A percentile compares a stretch with the other conserved stretches of the same genome.
Evolutionary conservation across 208 protist species (phyloP).

Genomic region (Borovskyia barvae): DNA sequence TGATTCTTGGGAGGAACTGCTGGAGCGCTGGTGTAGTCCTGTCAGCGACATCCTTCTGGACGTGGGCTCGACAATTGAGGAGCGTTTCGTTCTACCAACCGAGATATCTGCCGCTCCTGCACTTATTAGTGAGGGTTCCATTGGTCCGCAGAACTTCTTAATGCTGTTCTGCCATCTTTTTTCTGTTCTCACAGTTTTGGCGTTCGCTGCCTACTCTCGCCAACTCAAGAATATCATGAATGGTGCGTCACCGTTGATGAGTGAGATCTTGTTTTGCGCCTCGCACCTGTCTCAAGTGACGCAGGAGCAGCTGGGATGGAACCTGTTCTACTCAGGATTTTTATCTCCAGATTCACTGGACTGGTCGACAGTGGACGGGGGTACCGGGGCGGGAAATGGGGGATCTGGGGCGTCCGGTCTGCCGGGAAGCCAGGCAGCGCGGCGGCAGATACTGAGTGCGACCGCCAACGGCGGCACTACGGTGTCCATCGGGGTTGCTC

Average conservation of each 20-base stretch:
- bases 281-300: slow-evolving; percentile 27
- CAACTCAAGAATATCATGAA: slow-evolving; percentile 21
- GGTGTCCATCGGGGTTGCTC: not conserved
- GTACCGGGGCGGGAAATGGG: not conserved
- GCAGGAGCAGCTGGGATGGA: slow-evolving; percentile 34
- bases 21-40: not conserved
- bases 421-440: not conserved
- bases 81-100: slow-evolving; percentile 20
- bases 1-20: not conserved
- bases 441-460: slow-evolving; percentile 1
- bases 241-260: slow-evolving; percentile 25
- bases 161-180: slow-evolving; percentile 18
- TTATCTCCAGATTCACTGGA: slow-evolving; percentile 6
- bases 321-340: slow-evolving; percentile 18
- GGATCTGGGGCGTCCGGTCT: not conserved
- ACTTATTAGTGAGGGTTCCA: not conserved
- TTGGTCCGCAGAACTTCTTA: not conserved
- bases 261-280: slow-evolving; percentile 23
- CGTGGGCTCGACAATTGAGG: slow-evolving; percentile 18
- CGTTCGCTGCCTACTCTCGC: slow-evolving; percentile 13
- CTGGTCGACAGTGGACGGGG: slow-evolving; percentile 1
- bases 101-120: slow-evolving; percentile 1
- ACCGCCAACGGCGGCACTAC: not conserved
- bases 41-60: not conserved
- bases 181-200: slow-evolving; percentile 5